These are phyloP conservation scores for Pseudoturritis turrita DNA, from an alignment of 345 rosid species.

Conservation along the genomic window DNA sequence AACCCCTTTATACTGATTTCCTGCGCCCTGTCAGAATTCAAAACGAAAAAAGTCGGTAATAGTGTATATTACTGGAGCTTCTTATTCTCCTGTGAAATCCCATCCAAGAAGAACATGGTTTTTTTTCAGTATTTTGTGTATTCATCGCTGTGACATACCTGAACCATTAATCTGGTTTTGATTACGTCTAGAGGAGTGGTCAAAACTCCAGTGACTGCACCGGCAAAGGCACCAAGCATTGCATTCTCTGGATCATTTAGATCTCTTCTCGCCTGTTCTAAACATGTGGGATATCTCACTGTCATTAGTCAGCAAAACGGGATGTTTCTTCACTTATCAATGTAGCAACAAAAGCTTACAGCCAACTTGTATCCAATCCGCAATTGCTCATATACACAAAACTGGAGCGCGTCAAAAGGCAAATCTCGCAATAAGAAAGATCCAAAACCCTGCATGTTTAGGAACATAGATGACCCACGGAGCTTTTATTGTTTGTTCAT, in stretches of 20 bases:
- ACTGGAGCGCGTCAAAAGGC: slow-evolving; percentile 92
- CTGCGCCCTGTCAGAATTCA: slow-evolving; percentile 43
- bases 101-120: background rate
- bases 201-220: slow-evolving; percentile 68
- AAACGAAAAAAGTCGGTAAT: background rate
- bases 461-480: background rate
- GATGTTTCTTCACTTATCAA: background rate
- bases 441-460: slow-evolving; percentile 69
- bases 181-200: slow-evolving; percentile 78
- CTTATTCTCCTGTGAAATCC: background rate
- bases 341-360: slow-evolving; percentile 38
- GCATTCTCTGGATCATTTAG: slow-evolving; percentile 82
- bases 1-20: slow-evolving; percentile 65
- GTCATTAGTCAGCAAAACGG: background rate
- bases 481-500: background rate
- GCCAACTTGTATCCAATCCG: slow-evolving; percentile 76
- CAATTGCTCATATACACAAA: slow-evolving; percentile 89
- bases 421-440: slow-evolving; percentile 83
- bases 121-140: background rate
- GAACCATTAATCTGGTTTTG: slow-evolving; percentile 77
- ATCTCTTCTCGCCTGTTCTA: slow-evolving; percentile 69
- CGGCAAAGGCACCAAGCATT: slow-evolving; percentile 82
- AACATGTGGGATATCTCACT: slow-evolving; percentile 3
- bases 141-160: slow-evolving; percentile 33
- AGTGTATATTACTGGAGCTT: background rate